Evolutionary conservation across 2,329 filamentous ascomycete genomes (phyloP).

Genomic region (Paracorniculantispora psalliotae): DNA sequence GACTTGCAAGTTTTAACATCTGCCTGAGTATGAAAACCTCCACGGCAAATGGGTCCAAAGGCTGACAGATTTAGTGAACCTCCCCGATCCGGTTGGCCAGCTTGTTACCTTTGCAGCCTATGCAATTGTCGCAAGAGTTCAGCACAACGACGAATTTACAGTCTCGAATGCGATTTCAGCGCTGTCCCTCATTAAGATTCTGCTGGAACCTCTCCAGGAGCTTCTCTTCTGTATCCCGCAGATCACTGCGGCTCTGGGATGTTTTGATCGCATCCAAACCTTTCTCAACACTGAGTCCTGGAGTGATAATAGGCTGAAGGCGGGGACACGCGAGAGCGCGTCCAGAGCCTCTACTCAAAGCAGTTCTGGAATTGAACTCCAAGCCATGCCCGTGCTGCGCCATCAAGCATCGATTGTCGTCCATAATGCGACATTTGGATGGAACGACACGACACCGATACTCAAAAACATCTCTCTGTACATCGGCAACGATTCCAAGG

Average conservation of each 20-base stretch:
- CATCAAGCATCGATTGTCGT: not conserved
- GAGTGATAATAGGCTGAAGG: not conserved
- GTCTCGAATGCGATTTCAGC: conserved; percentile 11
- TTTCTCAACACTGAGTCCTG: conserved; percentile 5
- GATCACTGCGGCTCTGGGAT: not conserved
- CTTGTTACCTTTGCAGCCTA: conserved; percentile 11
- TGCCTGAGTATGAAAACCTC: conserved; percentile 2
- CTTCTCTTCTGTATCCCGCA: conserved; percentile 2
- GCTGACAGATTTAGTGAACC: not conserved
- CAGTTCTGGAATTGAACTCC: not conserved
- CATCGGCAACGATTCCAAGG: not conserved
- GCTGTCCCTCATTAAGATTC: not conserved
- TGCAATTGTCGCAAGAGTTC: not conserved
- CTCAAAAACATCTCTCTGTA: not conserved
- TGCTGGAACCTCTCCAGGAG: conserved; percentile 6
- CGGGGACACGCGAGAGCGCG: not conserved
- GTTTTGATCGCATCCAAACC: conserved; percentile 12
- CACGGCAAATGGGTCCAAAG: not conserved
- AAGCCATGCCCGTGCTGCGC: not conserved
- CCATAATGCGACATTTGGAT: not conserved
- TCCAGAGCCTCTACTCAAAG: not conserved
- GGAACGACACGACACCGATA: not conserved
- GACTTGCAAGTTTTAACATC: conserved; percentile 12
- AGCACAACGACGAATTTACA: conserved; percentile 7
- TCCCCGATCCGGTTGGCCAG: conserved; percentile 1